Evolutionary conservation across 768 basidiomycete genomes (phyloP), one percentile per base, ranked within the genome.

Genomic region (Dentipellis sp.): DNA sequence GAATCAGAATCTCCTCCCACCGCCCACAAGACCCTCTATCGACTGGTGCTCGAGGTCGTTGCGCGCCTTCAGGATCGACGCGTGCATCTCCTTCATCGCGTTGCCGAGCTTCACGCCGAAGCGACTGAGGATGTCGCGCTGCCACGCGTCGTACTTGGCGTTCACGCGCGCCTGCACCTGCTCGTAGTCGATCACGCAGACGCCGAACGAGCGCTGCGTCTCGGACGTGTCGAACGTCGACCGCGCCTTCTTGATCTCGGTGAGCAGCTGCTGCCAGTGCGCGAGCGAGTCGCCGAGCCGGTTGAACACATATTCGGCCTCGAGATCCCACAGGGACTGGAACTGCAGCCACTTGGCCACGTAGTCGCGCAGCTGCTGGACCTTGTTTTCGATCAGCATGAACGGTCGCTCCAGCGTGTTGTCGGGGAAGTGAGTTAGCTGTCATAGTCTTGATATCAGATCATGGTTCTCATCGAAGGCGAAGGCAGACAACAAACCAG

Each of bases 331-430:
- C 0, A 98, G 77, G 0, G 95, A 95, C 71, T 98, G 97, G 80
- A 99, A 98, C 65, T 95, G 94, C 0, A 98, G 81, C 97, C 97
- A 99, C 73, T 97, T 97, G 57, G 79, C 90, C 51, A 97, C 93
- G 70, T 99, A 99, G 48, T 87, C 86, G 63, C 80, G 85, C 54
- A 99, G 78, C 58, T 91, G 83, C 56, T 88, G 86, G 14, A 94
- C 84, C 71, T 97, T 97, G 62, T 71, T 74, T 70, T 97, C 94
- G 64, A 99, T 86, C 22, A 97, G 76, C 0, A 79, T 70, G 69
- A 99, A 93, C 0, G 95, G 92, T 34, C 81, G 81, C 63, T 86
- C 81, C 1, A 97, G 79, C 0, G 85, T 84, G 52, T 79, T 75
- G 55, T 91, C 87, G 7, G 79, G 69, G 70, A 97, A 83, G 45